Conservation (phyloP, 148 eudicot species). For the Chenopodium quinoa region DNA sequence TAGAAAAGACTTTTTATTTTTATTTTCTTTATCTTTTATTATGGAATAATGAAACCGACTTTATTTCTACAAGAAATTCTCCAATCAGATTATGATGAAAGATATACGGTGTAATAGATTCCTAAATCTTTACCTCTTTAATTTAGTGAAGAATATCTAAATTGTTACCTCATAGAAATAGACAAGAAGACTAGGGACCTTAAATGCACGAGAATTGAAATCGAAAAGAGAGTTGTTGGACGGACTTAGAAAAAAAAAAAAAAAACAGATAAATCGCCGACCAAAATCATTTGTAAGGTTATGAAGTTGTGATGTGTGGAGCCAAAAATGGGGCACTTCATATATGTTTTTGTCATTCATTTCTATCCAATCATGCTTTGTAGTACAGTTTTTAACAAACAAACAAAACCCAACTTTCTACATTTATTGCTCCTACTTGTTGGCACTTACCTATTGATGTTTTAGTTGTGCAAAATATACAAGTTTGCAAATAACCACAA, state of each 20-base stretch:
- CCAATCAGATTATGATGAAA: too few species aligned
- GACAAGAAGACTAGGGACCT: not conserved
- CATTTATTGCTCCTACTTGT: slow-evolving; percentile 13
- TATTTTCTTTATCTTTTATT: too few species aligned
- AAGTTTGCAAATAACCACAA: not conserved
- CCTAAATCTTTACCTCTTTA: too few species aligned
- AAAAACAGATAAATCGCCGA: not conserved
- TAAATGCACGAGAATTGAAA: slow-evolving; percentile 14
- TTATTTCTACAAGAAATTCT: too few species aligned
- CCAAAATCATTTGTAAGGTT: slow-evolving; percentile 16
- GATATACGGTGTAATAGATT: too few species aligned
- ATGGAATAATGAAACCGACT: too few species aligned
- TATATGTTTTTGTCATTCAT: not conserved
- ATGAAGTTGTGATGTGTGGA: slow-evolving; percentile 11
- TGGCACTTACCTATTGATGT: not conserved
- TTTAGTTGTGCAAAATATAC: not conserved
- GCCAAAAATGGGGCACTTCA: slow-evolving; percentile 13
- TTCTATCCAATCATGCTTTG: slow-evolving; percentile 3
- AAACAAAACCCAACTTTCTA: slow-evolving; percentile 25
- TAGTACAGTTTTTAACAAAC: not conserved
- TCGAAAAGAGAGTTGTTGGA: slow-evolving; percentile 23
- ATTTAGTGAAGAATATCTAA: too few species aligned
- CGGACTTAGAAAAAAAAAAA: not conserved
- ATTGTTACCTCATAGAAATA: too few species aligned
- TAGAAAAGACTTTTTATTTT: too few species aligned